phyloP scores from a whole-genome alignment of 306 rosid genomes.

The Pterocarpus macrocarpus region DNA sequence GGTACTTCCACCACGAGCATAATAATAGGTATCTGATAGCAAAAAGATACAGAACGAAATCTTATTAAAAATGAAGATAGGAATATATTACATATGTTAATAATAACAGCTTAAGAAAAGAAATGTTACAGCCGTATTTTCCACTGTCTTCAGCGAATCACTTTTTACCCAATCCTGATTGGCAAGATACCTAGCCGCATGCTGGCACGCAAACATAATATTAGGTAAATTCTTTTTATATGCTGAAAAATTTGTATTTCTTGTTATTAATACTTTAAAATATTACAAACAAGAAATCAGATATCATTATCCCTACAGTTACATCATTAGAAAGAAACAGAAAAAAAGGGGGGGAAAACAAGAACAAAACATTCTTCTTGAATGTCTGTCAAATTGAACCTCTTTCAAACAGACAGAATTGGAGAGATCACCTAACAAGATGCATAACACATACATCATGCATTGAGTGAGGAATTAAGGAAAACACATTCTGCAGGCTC shows the following conservation, averaged over 20 bases:
- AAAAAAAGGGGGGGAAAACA: not conserved
- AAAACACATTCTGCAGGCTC: conserved; percentile 17
- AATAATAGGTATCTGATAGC: conserved; percentile 84
- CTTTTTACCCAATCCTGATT: conserved; percentile 96
- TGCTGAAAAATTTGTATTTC: not conserved
- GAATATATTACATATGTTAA: conserved; percentile 29
- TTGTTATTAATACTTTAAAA: conserved; percentile 7
- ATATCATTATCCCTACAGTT: conserved; percentile 14
- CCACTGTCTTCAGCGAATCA: conserved; percentile 93
- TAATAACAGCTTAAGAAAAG: conserved; percentile 42
- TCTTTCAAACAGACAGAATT: conserved; percentile 24
- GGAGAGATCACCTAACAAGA: conserved; percentile 21
- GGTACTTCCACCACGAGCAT: conserved; percentile 99
- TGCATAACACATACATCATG: not conserved
- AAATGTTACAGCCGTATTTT: conserved; percentile 89
- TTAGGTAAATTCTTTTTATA: conserved; percentile 37
- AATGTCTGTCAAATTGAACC: conserved; percentile 22
- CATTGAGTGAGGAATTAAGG: conserved; percentile 28
- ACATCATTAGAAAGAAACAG: not conserved
- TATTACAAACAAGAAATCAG: conserved; percentile 19
- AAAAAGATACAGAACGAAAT: conserved; percentile 48
- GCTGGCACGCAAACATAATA: conserved; percentile 63
- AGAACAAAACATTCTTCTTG: conserved; percentile 1
- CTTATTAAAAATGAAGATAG: conserved; percentile 20
- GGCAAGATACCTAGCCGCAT: conserved; percentile 97